Evolutionary conservation across 2,329 filamentous ascomycete genomes (phyloP).

Genomic region (Paraphaeosphaeria minitans): DNA sequence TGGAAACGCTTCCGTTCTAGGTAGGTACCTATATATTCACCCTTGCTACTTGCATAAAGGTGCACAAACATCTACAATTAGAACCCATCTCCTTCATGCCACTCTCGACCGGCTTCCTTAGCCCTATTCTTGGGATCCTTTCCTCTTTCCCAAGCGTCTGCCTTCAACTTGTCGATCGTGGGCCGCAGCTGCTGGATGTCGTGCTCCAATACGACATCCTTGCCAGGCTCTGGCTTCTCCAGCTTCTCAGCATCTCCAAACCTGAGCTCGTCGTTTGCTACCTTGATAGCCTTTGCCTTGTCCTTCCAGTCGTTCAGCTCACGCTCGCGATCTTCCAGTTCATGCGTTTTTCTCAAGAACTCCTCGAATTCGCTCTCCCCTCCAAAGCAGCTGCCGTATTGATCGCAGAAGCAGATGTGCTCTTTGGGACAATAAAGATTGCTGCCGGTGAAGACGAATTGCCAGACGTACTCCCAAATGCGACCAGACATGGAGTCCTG

Average conservation of each 20-base stretch:
- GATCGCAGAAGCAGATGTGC: conserved; percentile 67
- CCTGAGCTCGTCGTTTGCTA: conserved; percentile 43
- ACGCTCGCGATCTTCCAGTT: conserved; percentile 48
- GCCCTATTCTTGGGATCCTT: conserved; percentile 59
- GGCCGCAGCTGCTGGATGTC: conserved; percentile 52
- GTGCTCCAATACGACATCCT: conserved; percentile 50
- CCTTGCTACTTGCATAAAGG: not conserved
- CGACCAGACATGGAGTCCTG: conserved; percentile 62
- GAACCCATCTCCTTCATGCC: conserved; percentile 62
- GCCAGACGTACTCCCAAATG: conserved; percentile 69
- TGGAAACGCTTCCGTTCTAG: not conserved
- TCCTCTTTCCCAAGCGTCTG: conserved; percentile 57
- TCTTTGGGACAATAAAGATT: conserved; percentile 58
- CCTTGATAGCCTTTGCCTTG: conserved; percentile 44
- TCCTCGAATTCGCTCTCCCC: conserved; percentile 54
- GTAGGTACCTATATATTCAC: not conserved
- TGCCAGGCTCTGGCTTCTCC: conserved; percentile 49
- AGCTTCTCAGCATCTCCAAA: conserved; percentile 39
- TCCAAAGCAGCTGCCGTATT: conserved; percentile 66
- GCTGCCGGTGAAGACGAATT: conserved; percentile 63
- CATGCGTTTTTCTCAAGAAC: conserved; percentile 55
- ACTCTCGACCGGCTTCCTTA: conserved; percentile 57
- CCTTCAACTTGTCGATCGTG: conserved; percentile 49
- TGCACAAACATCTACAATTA: conserved; percentile 36
- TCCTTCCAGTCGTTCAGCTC: conserved; percentile 52